Percentiles rank a stretch among this genome's conserved stretches.
Conservation (phyloP, 805 yeast genomes). For the Spathaspora passalidarum region DNA sequence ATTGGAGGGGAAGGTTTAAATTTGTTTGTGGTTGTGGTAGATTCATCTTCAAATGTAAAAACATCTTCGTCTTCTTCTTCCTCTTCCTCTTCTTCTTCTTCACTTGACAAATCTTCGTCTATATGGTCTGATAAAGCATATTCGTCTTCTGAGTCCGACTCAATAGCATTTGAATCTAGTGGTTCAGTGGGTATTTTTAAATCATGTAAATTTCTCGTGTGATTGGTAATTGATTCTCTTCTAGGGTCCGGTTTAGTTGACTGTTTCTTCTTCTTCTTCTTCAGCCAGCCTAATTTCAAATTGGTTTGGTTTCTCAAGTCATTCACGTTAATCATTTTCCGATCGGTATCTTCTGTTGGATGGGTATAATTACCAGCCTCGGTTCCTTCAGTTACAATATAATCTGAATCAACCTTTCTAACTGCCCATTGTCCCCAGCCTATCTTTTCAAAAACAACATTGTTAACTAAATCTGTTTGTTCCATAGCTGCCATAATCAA, state of each 20-base stretch:
- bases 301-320: conserved; percentile 34
- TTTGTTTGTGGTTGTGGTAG: conserved; percentile 10
- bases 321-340: conserved; percentile 21
- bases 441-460: conserved; percentile 80
- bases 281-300: conserved; percentile 38
- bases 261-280: conserved; percentile 19
- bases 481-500: conserved; percentile 88
- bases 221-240: conserved; percentile 52
- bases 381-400: conserved; percentile 46
- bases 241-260: conserved; percentile 15
- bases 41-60: conserved; percentile 26
- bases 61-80: conserved; percentile 5
- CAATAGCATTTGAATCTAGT: conserved; percentile 19
- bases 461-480: conserved; percentile 56
- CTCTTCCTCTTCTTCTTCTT: conserved; percentile 15
- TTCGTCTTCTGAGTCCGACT: conserved; percentile 27
- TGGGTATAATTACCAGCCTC: conserved; percentile 11
- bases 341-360: not conserved
- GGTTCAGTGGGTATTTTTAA: conserved; percentile 43
- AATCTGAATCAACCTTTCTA: conserved; percentile 46
- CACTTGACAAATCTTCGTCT: conserved; percentile 18
- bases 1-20: conserved; percentile 30
- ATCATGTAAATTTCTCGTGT: conserved; percentile 43
- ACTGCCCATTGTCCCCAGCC: conserved; percentile 99
- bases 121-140: conserved; percentile 16